phyloP scores from a whole-genome alignment of 1,139 yeast genomes.

The Taphrina deformans region DNA sequence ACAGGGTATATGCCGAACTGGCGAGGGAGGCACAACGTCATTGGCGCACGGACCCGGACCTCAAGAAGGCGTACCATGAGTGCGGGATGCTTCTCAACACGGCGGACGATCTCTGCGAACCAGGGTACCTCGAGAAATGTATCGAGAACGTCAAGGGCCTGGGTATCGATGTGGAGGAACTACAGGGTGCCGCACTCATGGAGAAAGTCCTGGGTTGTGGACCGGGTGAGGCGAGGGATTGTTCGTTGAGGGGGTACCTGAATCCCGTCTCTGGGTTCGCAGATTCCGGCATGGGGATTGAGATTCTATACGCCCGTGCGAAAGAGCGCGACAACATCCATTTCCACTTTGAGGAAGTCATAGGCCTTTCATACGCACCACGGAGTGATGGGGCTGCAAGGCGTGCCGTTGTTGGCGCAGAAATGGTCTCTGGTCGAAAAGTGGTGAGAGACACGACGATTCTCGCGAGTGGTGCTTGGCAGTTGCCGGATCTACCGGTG shows the following conservation, averaged over 20 bases:
- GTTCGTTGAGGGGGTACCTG: conserved; percentile 39
- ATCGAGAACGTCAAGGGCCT: conserved; percentile 43
- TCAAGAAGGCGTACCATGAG: conserved; percentile 42
- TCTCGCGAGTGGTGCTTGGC: conserved; percentile 51
- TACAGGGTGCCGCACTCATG: conserved; percentile 36
- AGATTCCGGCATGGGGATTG: conserved; percentile 48
- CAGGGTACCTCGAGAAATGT: conserved; percentile 45
- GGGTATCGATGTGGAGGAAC: conserved; percentile 42
- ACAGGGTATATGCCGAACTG: conserved; percentile 47
- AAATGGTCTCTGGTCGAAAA: conserved; percentile 44
- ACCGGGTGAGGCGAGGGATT: neutral
- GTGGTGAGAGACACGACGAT: conserved; percentile 47
- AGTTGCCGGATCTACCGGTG: conserved; percentile 16
- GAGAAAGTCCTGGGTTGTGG: neutral
- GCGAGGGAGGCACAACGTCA: conserved; percentile 47
- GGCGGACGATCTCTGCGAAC: conserved; percentile 40
- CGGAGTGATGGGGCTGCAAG: conserved; percentile 37
- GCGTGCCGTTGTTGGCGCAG: conserved; percentile 42
- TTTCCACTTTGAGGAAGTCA: conserved; percentile 44
- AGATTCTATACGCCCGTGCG: conserved; percentile 43
- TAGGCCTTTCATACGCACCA: conserved; percentile 40
- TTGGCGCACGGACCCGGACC: conserved; percentile 46
- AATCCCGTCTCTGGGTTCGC: conserved; percentile 49
- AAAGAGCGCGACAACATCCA: conserved; percentile 34
- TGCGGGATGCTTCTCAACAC: conserved; percentile 41